Evolutionary conservation across 139 green algal species (phyloP).

Genomic region (Chlamydomonas incerta): DNA sequence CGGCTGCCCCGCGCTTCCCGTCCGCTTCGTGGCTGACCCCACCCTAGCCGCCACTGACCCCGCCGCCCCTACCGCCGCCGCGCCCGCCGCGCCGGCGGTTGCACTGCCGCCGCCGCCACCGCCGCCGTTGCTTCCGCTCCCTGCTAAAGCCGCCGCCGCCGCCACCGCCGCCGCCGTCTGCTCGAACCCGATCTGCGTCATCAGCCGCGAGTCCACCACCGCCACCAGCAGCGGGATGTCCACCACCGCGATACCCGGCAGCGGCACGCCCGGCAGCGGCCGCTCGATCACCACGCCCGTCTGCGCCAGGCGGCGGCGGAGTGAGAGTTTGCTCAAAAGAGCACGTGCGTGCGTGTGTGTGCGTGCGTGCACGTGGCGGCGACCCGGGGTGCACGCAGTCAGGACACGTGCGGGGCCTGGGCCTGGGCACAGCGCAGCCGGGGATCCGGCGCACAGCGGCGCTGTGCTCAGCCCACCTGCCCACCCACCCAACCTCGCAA

Average conservation of each 20-base stretch:
- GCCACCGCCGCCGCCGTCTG: not conserved
- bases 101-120: no score
- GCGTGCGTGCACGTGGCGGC: no score
- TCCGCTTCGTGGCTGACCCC: not conserved
- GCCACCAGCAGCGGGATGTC: constrained; percentile 46
- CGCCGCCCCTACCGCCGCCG: not conserved
- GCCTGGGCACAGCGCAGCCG: no score
- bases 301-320: not conserved
- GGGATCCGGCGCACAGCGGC: not conserved
- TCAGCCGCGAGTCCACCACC: constrained; percentile 8
- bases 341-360: no score
- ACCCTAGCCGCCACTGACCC: no score
- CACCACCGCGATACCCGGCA: constrained; percentile 43
- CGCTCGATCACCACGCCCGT: not conserved
- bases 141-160: not conserved
- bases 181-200: not conserved
- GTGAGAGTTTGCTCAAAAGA: not conserved
- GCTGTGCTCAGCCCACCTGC: not conserved
- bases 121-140: no score
- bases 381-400: no score
- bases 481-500: no score
- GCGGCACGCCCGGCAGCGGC: constrained; percentile 14
- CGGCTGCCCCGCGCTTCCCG: not conserved
- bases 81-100: not conserved
- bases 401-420: not conserved